phyloP scores from a whole-genome alignment of 345 rosid species.

The Eucalyptus pumila region DNA sequence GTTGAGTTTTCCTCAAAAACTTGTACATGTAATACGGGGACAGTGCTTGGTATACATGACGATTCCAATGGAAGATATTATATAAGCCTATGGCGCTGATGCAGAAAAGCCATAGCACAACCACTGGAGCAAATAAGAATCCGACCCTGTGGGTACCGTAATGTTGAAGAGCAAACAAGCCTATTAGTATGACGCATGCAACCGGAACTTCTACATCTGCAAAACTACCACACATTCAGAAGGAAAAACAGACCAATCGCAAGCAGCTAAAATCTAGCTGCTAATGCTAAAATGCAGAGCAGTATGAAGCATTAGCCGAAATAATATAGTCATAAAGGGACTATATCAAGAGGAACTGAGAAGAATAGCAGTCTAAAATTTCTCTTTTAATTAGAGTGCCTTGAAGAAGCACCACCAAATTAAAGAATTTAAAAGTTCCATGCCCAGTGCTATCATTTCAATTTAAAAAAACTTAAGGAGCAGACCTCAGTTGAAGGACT shows the following conservation, averaged over 20 bases:
- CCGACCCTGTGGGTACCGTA: conserved; percentile 87
- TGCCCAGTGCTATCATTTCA: neutral
- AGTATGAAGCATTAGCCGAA: neutral
- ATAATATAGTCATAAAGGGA: neutral
- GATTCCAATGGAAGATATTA: conserved; percentile 77
- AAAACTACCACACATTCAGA: neutral
- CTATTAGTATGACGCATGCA: conserved; percentile 64
- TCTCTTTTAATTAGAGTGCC: neutral
- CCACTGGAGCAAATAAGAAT: conserved; percentile 83
- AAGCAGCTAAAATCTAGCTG: neutral
- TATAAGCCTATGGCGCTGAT: conserved; percentile 70
- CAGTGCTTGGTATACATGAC: conserved; percentile 72
- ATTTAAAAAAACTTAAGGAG: neutral
- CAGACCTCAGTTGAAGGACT: neutral
- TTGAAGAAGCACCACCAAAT: neutral
- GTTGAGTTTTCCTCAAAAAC: conserved; percentile 71
- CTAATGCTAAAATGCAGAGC: neutral
- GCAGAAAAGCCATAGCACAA: conserved; percentile 64
- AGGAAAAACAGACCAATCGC: neutral
- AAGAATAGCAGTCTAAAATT: neutral
- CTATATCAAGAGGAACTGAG: neutral
- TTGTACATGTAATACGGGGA: conserved; percentile 76
- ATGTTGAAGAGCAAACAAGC: conserved; percentile 86
- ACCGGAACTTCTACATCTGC: conserved; percentile 79
- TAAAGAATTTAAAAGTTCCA: neutral